These are phyloP conservation scores for Lithospermum erythrorhizon DNA, from an alignment of 257 asterid species.

Conservation along the genomic window DNA sequence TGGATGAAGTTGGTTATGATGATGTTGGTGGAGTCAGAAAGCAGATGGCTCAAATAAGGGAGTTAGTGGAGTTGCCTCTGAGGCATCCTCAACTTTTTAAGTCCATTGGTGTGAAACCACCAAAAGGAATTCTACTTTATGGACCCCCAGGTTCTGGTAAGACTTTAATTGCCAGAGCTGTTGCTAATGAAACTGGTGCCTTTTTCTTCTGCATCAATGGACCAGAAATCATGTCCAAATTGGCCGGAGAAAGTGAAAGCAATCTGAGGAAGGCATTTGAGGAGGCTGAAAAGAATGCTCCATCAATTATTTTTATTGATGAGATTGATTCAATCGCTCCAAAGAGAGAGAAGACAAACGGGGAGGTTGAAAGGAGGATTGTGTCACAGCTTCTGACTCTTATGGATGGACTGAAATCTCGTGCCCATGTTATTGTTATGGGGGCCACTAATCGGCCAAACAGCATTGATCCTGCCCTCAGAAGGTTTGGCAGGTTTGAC, in stretches of 20 bases:
- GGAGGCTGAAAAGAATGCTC: conserved; percentile 57
- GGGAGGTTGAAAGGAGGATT: conserved; percentile 60
- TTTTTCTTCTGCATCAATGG: conserved; percentile 48
- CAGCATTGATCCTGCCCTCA: conserved; percentile 47
- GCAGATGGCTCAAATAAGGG: conserved; percentile 54
- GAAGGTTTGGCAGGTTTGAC: conserved; percentile 56
- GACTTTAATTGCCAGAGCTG: conserved; percentile 45
- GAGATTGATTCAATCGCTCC: conserved; percentile 50
- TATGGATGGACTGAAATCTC: conserved; percentile 54
- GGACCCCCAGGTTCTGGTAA: conserved; percentile 56
- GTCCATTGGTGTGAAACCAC: conserved; percentile 50
- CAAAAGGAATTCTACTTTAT: conserved; percentile 40
- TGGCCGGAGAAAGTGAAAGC: conserved; percentile 57
- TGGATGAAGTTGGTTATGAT: conserved; percentile 49
- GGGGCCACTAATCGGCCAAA: conserved; percentile 47
- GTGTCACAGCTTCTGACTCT: conserved; percentile 55
- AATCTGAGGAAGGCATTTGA: conserved; percentile 48
- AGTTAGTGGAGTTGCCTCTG: conserved; percentile 41
- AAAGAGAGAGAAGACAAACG: conserved; percentile 45
- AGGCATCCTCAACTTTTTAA: conserved; percentile 53
- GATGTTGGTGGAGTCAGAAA: conserved; percentile 52
- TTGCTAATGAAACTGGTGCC: conserved; percentile 49
- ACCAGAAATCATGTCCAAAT: conserved; percentile 47
- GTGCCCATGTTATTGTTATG: conserved; percentile 51
- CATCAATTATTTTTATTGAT: conserved; percentile 46